Conservation (phyloP, 768 basidiomycete genomes). For the Termitomyces sp. region DNA sequence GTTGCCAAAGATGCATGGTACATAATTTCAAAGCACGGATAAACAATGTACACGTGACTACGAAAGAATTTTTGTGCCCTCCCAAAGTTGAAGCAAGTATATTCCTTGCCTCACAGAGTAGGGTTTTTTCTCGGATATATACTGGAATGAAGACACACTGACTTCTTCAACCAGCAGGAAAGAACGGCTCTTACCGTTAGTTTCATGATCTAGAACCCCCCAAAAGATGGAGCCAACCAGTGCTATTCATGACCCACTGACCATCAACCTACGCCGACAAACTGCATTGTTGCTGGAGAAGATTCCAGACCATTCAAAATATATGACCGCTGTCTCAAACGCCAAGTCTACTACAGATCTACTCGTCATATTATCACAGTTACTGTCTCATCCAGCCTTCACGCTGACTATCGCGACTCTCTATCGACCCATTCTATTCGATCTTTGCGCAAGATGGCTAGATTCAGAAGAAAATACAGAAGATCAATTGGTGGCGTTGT, state of each 20-base stretch:
- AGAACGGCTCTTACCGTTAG: neutral
- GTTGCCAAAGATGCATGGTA: no score
- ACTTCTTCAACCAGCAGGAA: neutral
- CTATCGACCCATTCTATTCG: constrained; percentile 75
- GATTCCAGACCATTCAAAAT: constrained; percentile 36
- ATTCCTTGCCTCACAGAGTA: neutral
- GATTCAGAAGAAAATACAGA: constrained; percentile 43
- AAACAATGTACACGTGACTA: neutral
- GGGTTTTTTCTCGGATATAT: neutral
- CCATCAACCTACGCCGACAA: constrained; percentile 53
- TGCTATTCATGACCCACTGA: constrained; percentile 50
- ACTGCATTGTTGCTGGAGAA: constrained; percentile 38
- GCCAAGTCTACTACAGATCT: constrained; percentile 36
- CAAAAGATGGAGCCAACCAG: constrained; percentile 15
- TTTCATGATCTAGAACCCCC: constrained; percentile 5
- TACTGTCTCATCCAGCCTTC: constrained; percentile 56
- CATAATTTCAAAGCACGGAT: neutral
- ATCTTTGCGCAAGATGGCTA: constrained; percentile 82
- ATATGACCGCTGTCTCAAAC: constrained; percentile 31
- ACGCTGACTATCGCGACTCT: constrained; percentile 56
- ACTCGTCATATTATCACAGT: constrained; percentile 49
- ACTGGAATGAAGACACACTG: neutral
- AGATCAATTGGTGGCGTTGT: constrained; percentile 54
- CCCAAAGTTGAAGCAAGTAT: neutral
- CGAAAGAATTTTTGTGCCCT: neutral